Base-by-base conservation (phyloP, 2,329 filamentous ascomycete species). In the Ophiostoma montium region DNA sequence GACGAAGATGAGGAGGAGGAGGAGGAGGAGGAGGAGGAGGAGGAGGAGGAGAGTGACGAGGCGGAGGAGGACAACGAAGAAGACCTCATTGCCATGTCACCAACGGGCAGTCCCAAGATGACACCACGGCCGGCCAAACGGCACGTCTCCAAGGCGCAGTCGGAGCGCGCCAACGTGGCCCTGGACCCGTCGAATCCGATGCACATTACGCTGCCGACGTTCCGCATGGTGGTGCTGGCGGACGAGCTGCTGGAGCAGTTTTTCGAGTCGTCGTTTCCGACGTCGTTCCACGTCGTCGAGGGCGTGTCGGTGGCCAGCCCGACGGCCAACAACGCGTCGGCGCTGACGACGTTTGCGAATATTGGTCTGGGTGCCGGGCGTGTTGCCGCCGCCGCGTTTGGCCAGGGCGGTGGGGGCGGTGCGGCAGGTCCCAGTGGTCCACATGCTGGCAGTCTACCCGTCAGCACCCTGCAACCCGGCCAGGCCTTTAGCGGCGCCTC, bases 221-320 rank as follows among this genome's bases (percentile, higher is more conserved):
- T 98, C 74, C 84, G 92, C 56, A 98, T 98, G 92, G 88, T 98
- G 3, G 86, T 98, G 10, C 78, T 98, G 8, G 92, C 92, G 39
- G 92, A 98, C 60, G 92, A 98, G 63, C 75, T 94, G 1, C 77
- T 98, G 6, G 90, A 98, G 60, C 86, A 94, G 57, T 98, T 98
- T 67, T 98, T 98, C 62, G 92, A 98, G 67, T 86, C 86, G 1
- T 94, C 88, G 36, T 95, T 96, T 67, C 87, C 90, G 0, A 80
- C 85, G 47, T 95, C 88, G 1, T 94, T 98, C 75, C 87, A 86
- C 59, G 80, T 95, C 43, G 81, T 86, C 21, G 84, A 94, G 12
- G 74, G 74, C 27, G 55, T 62, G 6, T 53, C 60, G 12, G 57
- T 61, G 1, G 56, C 63, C 1, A 59, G 65, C 55, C 21, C 66